A percentile compares a stretch with the other conserved stretches of the same genome.
These are phyloP conservation scores for Pestalotiopsis sp. DNA, from an alignment of 2,329 filamentous ascomycete species.

Conservation along the genomic window DNA sequence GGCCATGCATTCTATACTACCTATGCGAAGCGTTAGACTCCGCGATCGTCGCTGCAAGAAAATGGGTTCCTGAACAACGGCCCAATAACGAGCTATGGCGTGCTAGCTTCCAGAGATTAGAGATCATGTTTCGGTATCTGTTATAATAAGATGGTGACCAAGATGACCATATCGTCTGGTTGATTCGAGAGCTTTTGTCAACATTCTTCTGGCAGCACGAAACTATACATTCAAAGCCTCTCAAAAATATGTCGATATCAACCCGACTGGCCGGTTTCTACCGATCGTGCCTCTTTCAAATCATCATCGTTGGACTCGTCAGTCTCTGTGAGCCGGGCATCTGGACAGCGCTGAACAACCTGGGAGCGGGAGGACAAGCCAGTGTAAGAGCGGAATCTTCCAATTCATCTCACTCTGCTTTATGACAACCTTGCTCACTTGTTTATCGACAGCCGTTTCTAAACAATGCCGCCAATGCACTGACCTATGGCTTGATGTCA, in stretches of 20 bases:
- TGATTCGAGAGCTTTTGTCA: background rate
- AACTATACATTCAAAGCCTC: background rate
- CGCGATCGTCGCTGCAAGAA: slow-evolving; percentile 4
- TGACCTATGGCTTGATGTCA: slow-evolving; percentile 8
- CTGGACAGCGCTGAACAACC: slow-evolving; percentile 1
- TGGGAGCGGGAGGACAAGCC: slow-evolving; percentile 7
- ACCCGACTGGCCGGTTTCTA: background rate
- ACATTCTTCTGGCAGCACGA: background rate
- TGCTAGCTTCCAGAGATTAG: background rate
- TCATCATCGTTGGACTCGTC: slow-evolving; percentile 5
- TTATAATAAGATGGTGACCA: background rate
- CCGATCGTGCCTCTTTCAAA: slow-evolving; percentile 6
- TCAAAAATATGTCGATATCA: background rate
- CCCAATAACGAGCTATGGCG: slow-evolving; percentile 9
- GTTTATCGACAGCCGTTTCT: background rate
- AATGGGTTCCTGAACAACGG: background rate
- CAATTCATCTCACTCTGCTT: background rate
- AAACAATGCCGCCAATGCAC: slow-evolving; percentile 4
- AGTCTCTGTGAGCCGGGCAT: slow-evolving; percentile 10
- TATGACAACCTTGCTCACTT: background rate
- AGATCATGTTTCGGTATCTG: background rate
- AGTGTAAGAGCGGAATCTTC: background rate
- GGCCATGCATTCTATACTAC: background rate
- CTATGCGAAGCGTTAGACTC: background rate
- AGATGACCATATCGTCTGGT: background rate